A percentile compares a stretch with the other conserved stretches of the same genome.
These are phyloP conservation scores for Mortierella sp. DNA, from an alignment of 371 early-diverging fungal genomes.

Conservation along the genomic window DNA sequence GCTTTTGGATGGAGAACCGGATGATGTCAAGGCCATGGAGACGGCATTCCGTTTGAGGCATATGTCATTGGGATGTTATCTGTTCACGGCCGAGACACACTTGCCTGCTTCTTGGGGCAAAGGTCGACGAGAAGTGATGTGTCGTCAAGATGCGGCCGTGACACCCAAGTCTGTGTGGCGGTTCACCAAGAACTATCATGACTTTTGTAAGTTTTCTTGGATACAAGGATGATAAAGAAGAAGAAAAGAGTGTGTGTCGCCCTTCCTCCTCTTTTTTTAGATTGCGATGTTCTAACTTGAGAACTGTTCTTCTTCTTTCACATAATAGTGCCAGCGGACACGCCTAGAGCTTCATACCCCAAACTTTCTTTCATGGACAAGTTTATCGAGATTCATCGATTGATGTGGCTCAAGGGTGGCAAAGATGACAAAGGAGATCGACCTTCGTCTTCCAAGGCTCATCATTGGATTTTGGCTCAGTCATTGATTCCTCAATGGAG, in stretches of 20 bases:
- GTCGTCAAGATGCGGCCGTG: slow-evolving; percentile 14
- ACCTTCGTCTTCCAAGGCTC: slow-evolving; percentile 8
- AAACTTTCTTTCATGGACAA: slow-evolving; percentile 14
- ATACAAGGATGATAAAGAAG: too few species aligned
- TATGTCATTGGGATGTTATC: slow-evolving; percentile 5
- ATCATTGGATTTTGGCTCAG: slow-evolving; percentile 20
- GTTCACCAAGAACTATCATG: slow-evolving; percentile 29
- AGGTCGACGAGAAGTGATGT: slow-evolving; percentile 21
- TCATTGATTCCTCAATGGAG: slow-evolving; percentile 24
- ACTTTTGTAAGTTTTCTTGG: slow-evolving; percentile 18
- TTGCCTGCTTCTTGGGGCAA: slow-evolving; percentile 23
- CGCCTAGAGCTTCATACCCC: slow-evolving; percentile 17
- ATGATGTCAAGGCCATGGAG: slow-evolving; percentile 14
- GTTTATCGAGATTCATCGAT: neutral
- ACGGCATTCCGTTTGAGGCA: slow-evolving; percentile 22
- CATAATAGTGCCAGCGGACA: slow-evolving; percentile 17
- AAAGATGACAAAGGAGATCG: neutral
- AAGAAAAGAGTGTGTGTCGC: too few species aligned
- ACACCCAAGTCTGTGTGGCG: slow-evolving; percentile 28
- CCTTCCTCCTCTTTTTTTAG: neutral
- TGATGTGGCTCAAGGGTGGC: slow-evolving; percentile 18
- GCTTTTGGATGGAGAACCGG: neutral
- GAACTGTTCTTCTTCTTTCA: neutral
- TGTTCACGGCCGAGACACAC: slow-evolving; percentile 8
- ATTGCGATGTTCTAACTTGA: too few species aligned